Evolutionary conservation across 164 flowering plant genomes (phyloP).

Genomic region (Berberis vulgaris): DNA sequence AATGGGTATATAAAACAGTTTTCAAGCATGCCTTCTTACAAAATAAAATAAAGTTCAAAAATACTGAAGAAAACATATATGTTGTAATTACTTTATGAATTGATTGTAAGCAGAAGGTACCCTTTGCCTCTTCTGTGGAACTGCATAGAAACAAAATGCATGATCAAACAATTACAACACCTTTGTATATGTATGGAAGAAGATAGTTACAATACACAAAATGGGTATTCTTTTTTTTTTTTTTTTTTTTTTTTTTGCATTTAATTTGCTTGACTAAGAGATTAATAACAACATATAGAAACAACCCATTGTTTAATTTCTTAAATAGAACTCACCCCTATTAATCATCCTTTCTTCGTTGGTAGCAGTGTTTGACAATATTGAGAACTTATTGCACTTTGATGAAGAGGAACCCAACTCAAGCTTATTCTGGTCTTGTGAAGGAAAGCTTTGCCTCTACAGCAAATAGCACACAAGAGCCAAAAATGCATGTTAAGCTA

Average conservation of each 20-base stretch:
- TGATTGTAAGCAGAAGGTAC: constrained; percentile 95
- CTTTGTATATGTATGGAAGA: background rate
- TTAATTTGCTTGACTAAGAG: no score
- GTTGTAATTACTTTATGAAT: constrained; percentile 64
- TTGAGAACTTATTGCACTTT: constrained; percentile 36
- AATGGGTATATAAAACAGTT: background rate
- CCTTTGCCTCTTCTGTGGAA: constrained; percentile 90
- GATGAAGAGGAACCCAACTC: constrained; percentile 44
- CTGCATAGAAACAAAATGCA: constrained; percentile 25
- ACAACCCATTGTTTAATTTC: constrained; percentile 34
- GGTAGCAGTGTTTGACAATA: constrained; percentile 13
- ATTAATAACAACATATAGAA: background rate
- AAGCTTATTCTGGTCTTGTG: constrained; percentile 35
- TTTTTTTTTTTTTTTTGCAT: no score
- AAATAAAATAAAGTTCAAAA: background rate
- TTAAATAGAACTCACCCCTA: constrained; percentile 28
- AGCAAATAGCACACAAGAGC: background rate
- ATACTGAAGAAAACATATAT: background rate
- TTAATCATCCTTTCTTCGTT: constrained; percentile 21
- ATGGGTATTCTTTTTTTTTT: no score
- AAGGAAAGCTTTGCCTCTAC: constrained; percentile 31
- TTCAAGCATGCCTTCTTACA: background rate
- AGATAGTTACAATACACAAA: background rate
- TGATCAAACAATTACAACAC: no score
- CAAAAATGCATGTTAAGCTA: no score